Evolutionary conservation across 345 rosid genomes (phyloP).

Genomic region (Brassica napus): DNA sequence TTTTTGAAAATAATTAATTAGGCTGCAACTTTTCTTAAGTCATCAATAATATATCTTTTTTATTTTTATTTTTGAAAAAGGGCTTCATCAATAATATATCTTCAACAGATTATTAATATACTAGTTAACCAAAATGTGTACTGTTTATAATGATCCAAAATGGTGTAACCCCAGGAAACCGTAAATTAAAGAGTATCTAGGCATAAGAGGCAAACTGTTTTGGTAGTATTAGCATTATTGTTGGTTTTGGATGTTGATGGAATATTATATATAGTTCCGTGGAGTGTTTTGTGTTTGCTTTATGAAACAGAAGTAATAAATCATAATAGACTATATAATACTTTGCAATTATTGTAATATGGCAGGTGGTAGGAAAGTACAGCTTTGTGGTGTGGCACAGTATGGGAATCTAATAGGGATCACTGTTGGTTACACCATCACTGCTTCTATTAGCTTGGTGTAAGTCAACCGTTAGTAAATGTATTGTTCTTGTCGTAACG

Average conservation of each 20-base stretch:
- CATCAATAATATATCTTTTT: neutral
- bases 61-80: too few species aligned
- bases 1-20: constrained; percentile 20
- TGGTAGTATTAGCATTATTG: constrained; percentile 34
- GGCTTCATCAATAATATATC: neutral
- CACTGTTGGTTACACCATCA: constrained; percentile 80
- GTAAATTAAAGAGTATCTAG: constrained; percentile 13
- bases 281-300: constrained; percentile 34
- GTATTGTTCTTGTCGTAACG: neutral
- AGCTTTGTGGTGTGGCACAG: constrained; percentile 79
- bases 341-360: neutral
- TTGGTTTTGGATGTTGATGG: constrained; percentile 28
- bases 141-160: constrained; percentile 14
- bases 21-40: neutral
- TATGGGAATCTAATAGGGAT: constrained; percentile 69
- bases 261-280: constrained; percentile 22
- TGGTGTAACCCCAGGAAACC: constrained; percentile 6
- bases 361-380: constrained; percentile 59
- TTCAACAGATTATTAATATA: neutral
- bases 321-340: constrained; percentile 5
- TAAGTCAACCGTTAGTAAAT: constrained; percentile 44
- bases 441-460: constrained; percentile 94
- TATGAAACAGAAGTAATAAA: constrained; percentile 24
- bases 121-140: neutral
- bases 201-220: constrained; percentile 20